Base-by-base conservation (phyloP, 768 basidiomycete species). In the Boletus rex-veris region DNA sequence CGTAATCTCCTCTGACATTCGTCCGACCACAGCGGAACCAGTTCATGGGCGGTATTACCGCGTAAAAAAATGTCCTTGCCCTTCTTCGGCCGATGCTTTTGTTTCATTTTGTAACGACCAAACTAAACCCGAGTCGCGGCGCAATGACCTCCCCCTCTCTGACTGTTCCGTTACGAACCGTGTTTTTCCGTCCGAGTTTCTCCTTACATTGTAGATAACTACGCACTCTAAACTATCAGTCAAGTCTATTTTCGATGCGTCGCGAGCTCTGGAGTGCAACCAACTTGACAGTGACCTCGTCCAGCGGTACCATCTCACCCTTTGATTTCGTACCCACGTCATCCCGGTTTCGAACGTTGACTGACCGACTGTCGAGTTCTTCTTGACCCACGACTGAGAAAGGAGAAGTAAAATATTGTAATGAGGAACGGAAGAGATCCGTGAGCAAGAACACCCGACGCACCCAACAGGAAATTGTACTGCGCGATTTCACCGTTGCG, bases 381-480 rank as follows among this genome's bases (percentile, higher is more conserved):
- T 93, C 90, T 65, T 95, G 87, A 28, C 97, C 97, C 51, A 98
- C 96, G 54, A 98, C 96, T 97, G 62, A 15, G 49, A 33, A 26
- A 16, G 35, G 43, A 48, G 16, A 35, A 24, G 10, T 39, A 38
- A 35, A 36, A 36, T 15, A 15, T 10, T 2, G 33, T 14, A 6
- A 6, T 24, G 15, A 39, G 37, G 9, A 48, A 50, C 36, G 14
- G 42, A 46, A 45, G 15, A 45, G 39, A 39, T 49, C 59, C 44
- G 42, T 21, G 3, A n/a, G 42, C 15, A 2, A n/a, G 5, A 14
- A 30, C 18, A 15, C 10, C 8, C 19, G 16, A 71, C 85, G 50
- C 57, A 97, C 95, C 93, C 59, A 98, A 80, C 63, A 98, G 92
- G 69, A 97, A 98, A 74, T 98, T 98, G 75, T 96, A 97, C 71